Evolutionary conservation across 768 basidiomycete species (phyloP), one percentile per base, ranked within the genome.

Genomic region (Tricholoma matsutake): DNA sequence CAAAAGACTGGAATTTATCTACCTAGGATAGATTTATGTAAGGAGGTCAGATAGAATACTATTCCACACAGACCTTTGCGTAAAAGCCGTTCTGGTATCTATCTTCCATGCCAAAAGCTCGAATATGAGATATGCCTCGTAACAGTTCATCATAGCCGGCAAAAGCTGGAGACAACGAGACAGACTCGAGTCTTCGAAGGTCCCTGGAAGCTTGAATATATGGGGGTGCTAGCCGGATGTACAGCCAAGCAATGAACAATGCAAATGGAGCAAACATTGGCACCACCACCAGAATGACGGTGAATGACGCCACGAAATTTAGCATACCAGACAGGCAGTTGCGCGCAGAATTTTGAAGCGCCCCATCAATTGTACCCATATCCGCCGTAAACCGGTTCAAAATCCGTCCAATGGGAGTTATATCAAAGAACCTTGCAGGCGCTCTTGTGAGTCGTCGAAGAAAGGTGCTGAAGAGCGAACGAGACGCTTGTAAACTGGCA

Each of bases 331-430:
- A 77, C 13, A 89, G 68, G 53, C 85, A 87, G 7, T 72, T 73
- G 37, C 84, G 73, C 4, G 81, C 83, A 6, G 86, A 87, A 56
- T 72, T 73, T 64, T 86, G 82, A 1, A 91, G 76, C 0, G 82
- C 79, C 6, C 82, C 79, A 68, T 94, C 91, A 45, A 92, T 85
- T 5, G 86, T 86, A 56, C 86, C 86, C 67, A 93, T 87, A 65
- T 93, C 90, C 6, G 83, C 81, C 13, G 88, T 89, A 68, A 94
- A 90, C 16, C 93, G 83, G 67, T 93, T 92, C 39, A 91, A 78
- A 64, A 94, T 89, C 7, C 89, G 78, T 9, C 92, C 92, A 39
- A 88, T 84, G 1, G 89, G 89, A 3, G 88, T 91, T 39, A 81
- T 76, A 66, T 91, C 89, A 72, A 89, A 91, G 71, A 89, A 89